Percentiles rank a stretch among this genome's conserved stretches.
phyloP scores from a whole-genome alignment of 1,284 basidiomycete species.

The Rugosomyces carneus region DNA sequence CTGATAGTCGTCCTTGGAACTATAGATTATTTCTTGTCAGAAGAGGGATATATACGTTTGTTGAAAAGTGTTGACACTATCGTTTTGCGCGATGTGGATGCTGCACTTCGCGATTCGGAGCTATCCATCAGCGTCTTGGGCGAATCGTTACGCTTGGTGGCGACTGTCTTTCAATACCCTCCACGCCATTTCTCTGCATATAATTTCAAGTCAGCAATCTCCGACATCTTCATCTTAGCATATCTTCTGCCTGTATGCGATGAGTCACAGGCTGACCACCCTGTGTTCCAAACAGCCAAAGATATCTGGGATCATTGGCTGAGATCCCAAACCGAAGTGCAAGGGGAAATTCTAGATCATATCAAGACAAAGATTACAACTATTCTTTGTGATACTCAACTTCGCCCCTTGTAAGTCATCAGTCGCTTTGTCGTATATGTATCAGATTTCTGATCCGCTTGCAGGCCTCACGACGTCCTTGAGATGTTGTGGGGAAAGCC shows the following conservation, averaged over 20 bases:
- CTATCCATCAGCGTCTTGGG: conserved; percentile 20
- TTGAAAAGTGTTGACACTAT: conserved; percentile 30
- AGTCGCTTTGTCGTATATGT: conserved; percentile 1
- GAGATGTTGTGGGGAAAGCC: conserved; percentile 26
- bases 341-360: conserved; percentile 22
- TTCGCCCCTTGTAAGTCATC: conserved; percentile 32
- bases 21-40: conserved; percentile 35
- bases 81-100: conserved; percentile 32
- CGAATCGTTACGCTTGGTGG: conserved; percentile 31
- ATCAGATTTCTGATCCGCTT: background rate
- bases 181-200: conserved; percentile 14
- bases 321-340: conserved; percentile 18
- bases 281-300: conserved; percentile 22
- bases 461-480: conserved; percentile 46
- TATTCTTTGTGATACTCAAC: conserved; percentile 37
- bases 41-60: conserved; percentile 26
- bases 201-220: conserved; percentile 24
- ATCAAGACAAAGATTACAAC: conserved; percentile 37
- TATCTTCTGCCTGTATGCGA: conserved; percentile 38
- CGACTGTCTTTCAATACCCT: conserved; percentile 23
- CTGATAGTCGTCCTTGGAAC: conserved; percentile 1
- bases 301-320: conserved; percentile 36
- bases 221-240: conserved; percentile 42
- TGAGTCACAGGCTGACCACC: conserved; percentile 12
- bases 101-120: conserved; percentile 27